Base-by-base conservation (phyloP, 2,329 filamentous ascomycete genomes). In the Metarhizium anisopliae region DNA sequence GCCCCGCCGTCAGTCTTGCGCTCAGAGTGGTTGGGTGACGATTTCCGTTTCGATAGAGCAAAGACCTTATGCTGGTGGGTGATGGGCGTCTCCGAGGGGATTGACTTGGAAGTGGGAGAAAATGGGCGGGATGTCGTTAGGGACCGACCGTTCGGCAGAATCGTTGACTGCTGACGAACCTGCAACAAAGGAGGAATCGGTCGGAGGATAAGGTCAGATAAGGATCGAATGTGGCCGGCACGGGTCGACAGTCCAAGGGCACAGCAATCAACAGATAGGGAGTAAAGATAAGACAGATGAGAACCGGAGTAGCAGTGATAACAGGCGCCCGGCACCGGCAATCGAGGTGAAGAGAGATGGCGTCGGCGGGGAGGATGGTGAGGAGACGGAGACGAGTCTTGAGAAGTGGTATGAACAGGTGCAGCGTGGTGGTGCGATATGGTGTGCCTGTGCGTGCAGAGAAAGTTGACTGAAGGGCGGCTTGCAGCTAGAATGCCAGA, bases 1-100 rank as follows among this genome's bases (percentile, higher is more conserved):
- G 64, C 63, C 38, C 60, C 61, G 59, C 60, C 59, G 63, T 67
- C 67, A 67, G 62, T 59, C 63, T 35, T 40, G 38, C 38, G 11
- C 11, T 40, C 38, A 5, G 38, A 40, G 38, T 61, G 61, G 62
- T 63, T 66, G 55, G 57, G 29, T 11, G 32, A 30, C 47, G 43
- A n/a, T 42, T 50, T 14, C 35, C 13, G 51, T 52, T 54, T 38
- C 51, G 47, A 53, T 52, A 42, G 52, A 56, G 51, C 55, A 54
- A 56, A 47, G 42, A 42, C 30, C 18, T 47, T 25, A 2, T 18
- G 29, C 40, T 20, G 20, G 29, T n/a, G 25, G 13, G 45, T 11
- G 25, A 30, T 30, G 20, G 13, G 20, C 6, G 25, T 6, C 43
- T n/a, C 16, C 14, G 13, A 20, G 6, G 29, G 1, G 13, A 4